Base-by-base conservation (phyloP, 176 grass and related monocot species). In the Eleusine indica region DNA sequence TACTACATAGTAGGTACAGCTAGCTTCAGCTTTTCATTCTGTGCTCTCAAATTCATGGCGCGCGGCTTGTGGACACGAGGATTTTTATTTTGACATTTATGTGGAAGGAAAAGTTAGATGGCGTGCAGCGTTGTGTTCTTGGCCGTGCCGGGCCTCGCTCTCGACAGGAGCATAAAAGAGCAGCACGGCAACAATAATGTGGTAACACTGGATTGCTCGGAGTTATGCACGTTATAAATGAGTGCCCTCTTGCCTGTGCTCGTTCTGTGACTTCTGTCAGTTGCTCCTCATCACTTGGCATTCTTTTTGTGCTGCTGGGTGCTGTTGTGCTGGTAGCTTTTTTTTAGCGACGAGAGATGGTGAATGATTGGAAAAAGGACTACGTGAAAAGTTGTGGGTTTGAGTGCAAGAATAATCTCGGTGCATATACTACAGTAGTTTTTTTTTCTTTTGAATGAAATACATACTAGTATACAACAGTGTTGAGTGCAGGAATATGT, bases 31-130 rank as follows among this genome's bases (percentile, higher is more conserved):
- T 28, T 78, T 71, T 61, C 44, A 17, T 54, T 18, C 48, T 28
- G 70, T 28, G 77, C 70, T 44, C 7, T n/a, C 54, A 41, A 30
- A 66, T 68, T 84, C 81, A 80, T 53, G 75, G 77, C 44, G 70
- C n/a, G 70, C 25, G 37, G 77, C 30, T 68, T 80, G 87, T 84
- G 82, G 76, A 89, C 87, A 85, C 63, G 6, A 19, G 18, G 3
- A 0, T 14, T 61, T 88, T 85, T 74, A 74, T 69, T 84, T 84
- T 89, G 64, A 85, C 87, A 89, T 89, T 85, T 89, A 85, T 80
- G 87, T 85, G 51, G 87, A 44, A 35, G 87, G 63, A 80, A 89
- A 89, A 89, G 87, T 69, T 89, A 44, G 81, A 69, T 88, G 47
- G 61, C 44, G 56, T 65, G 63, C 52, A 54, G 16, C 17, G 6